These are phyloP conservation scores for Litsea cubeba DNA, from an alignment of 164 flowering plant species.

Conservation along the genomic window DNA sequence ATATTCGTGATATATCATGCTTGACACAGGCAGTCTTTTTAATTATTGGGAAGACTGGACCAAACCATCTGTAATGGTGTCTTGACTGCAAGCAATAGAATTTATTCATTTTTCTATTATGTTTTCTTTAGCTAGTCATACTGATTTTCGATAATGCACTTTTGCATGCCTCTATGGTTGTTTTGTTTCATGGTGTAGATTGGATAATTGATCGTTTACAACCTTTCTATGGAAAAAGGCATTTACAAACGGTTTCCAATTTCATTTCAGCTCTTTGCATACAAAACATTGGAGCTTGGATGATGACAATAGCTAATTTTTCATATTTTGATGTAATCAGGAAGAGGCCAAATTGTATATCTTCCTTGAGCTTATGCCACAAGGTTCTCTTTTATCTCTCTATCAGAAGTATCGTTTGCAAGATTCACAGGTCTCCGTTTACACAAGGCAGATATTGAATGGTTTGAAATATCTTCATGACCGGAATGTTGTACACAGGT, in stretches of 20 bases:
- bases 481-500: slow-evolving; percentile 85
- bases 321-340: slow-evolving; percentile 32
- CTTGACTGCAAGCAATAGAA: not conserved
- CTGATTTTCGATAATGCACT: not conserved
- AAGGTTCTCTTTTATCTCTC: slow-evolving; percentile 71
- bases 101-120: too few species aligned
- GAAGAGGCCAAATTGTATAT: slow-evolving; percentile 75
- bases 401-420: slow-evolving; percentile 58
- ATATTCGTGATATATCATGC: not conserved
- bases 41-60: not conserved
- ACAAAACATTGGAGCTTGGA: not conserved
- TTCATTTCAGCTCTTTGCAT: too few species aligned
- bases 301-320: not conserved
- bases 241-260: too few species aligned
- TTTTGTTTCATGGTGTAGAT: not conserved
- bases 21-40: not conserved
- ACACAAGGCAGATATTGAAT: slow-evolving; percentile 83
- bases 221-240: not conserved
- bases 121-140: not conserved
- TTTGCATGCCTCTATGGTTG: not conserved
- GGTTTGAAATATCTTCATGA: slow-evolving; percentile 97
- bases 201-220: not conserved
- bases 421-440: slow-evolving; percentile 77
- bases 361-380: slow-evolving; percentile 84
- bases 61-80: not conserved